Evolutionary conservation across 257 asterid genomes (phyloP).

Genomic region (Vinca minor): DNA sequence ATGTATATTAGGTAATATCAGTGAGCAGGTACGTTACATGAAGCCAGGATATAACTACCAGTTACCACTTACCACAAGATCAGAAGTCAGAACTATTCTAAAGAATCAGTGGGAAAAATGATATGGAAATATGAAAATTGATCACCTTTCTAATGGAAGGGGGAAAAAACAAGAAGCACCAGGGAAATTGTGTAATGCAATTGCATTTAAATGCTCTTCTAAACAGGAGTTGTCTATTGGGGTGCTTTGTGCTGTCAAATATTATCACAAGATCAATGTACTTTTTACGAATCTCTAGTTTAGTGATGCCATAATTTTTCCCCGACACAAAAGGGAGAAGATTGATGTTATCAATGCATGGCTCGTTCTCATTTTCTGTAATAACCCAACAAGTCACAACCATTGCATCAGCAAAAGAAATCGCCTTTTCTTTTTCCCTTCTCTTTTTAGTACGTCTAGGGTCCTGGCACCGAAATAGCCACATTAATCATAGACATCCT

Average conservation of each 20-base stretch:
- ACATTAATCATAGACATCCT: neutral
- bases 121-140: neutral
- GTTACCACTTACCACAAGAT: neutral
- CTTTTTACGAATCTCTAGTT: neutral
- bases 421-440: neutral
- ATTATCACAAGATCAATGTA: neutral
- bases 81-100: neutral
- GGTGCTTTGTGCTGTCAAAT: neutral
- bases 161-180: neutral
- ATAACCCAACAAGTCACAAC: neutral
- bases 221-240: neutral
- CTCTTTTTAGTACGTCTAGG: neutral
- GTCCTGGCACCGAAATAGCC: neutral
- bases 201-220: too few species aligned
- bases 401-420: neutral
- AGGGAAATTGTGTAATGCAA: neutral
- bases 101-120: conserved; percentile 4
- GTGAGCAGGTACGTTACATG: neutral
- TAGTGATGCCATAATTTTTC: neutral
- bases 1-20: neutral
- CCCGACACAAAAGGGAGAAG: neutral
- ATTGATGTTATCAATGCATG: neutral
- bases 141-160: neutral
- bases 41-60: neutral
- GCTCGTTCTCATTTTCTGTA: neutral